Conservation (phyloP, 2,329 filamentous ascomycete species). For the Pseudocercospora pini-densiflorae region DNA sequence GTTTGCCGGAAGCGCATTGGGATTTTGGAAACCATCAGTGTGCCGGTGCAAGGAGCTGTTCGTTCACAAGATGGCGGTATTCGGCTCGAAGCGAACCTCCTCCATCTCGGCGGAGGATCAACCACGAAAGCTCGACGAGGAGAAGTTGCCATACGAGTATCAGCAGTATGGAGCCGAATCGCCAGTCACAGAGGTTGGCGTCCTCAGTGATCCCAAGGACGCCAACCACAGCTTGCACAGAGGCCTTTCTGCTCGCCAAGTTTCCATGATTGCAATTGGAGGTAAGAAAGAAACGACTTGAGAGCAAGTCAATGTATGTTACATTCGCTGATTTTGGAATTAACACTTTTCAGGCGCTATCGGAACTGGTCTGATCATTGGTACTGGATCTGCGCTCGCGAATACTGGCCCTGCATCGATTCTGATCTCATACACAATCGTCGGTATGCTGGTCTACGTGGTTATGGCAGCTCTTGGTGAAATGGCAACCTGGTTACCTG, state of each 20-base stretch:
- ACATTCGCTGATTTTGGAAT: background rate
- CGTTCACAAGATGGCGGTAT: constrained; percentile 15
- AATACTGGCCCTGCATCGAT: constrained; percentile 65
- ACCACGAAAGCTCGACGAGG: constrained; percentile 10
- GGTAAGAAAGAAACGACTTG: constrained; percentile 46
- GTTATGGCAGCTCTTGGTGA: constrained; percentile 83
- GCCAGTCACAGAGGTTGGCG: constrained; percentile 19
- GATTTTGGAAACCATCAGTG: background rate
- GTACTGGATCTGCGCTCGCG: constrained; percentile 58
- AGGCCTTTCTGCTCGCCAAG: constrained; percentile 59
- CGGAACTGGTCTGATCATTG: constrained; percentile 75
- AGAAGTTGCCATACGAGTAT: constrained; percentile 28
- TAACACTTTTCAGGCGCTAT: constrained; percentile 55
- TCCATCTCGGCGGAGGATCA: constrained; percentile 16
- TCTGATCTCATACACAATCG: constrained; percentile 71
- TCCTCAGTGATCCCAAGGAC: constrained; percentile 32
- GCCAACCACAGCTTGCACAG: constrained; percentile 50
- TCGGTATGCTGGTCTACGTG: constrained; percentile 75
- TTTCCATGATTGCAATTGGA: constrained; percentile 72
- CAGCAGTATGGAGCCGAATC: constrained; percentile 24
- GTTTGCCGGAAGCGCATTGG: background rate
- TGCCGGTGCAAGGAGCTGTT: background rate
- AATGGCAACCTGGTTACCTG: constrained; percentile 82
- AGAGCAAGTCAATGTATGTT: background rate
- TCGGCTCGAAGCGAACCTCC: constrained; percentile 14